Evolutionary conservation across 129 eudicot genomes (phyloP).

Genomic region (Saussurea involucrata): DNA sequence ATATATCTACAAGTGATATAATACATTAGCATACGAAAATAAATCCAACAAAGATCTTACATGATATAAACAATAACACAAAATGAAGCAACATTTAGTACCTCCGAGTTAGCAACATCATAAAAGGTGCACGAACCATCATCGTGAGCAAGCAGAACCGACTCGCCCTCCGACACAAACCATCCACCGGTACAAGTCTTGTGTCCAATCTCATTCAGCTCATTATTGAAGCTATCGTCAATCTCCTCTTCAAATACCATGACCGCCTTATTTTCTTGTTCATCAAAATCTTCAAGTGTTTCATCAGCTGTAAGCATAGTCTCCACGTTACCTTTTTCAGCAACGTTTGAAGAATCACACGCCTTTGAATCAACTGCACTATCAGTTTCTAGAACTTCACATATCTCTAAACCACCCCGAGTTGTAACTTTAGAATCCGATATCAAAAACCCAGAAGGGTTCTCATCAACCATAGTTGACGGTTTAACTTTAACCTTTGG

Average conservation of each 20-base stretch:
- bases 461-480: slow-evolving; percentile 25
- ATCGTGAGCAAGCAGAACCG: slow-evolving; percentile 79
- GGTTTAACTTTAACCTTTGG: slow-evolving; percentile 19
- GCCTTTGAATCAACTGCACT: slow-evolving; percentile 15
- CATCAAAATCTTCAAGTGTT: slow-evolving; percentile 71
- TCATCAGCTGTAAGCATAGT: slow-evolving; percentile 52
- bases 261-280: slow-evolving; percentile 45
- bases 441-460: slow-evolving; percentile 42
- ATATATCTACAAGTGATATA: background rate
- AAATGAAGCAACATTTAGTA: slow-evolving; percentile 13
- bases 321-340: slow-evolving; percentile 29
- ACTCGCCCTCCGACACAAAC: slow-evolving; percentile 92
- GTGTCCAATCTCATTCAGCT: slow-evolving; percentile 56
- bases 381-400: slow-evolving; percentile 56
- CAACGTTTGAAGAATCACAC: slow-evolving; percentile 25
- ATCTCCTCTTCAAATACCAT: slow-evolving; percentile 62
- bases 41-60: background rate
- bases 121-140: slow-evolving; percentile 84
- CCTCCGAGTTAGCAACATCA: slow-evolving; percentile 86
- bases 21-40: background rate
- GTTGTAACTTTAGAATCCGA: slow-evolving; percentile 38
- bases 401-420: slow-evolving; percentile 13
- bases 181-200: slow-evolving; percentile 88
- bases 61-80: background rate
- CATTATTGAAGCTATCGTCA: slow-evolving; percentile 42